Percentiles rank a stretch among this genome's conserved stretches.
These are phyloP conservation scores for Aspergillus awamori DNA, from an alignment of 2,329 filamentous ascomycete genomes.

Conservation along the genomic window DNA sequence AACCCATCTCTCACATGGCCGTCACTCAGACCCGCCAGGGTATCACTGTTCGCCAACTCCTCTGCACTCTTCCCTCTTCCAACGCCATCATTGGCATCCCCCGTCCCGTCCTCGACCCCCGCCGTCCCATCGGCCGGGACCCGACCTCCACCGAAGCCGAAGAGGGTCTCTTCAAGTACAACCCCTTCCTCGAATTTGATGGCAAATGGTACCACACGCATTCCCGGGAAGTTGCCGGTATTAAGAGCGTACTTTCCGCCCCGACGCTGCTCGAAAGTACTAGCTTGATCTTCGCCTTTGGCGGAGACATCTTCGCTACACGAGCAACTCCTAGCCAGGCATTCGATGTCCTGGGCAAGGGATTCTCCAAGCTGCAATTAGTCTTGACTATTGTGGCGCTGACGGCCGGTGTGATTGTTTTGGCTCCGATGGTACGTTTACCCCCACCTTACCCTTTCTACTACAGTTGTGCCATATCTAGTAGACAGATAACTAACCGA, in stretches of 20 bases:
- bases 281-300: constrained; percentile 83
- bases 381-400: constrained; percentile 81
- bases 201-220: constrained; percentile 80
- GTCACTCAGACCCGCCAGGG: constrained; percentile 91
- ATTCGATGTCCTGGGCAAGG: constrained; percentile 91
- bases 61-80: constrained; percentile 74
- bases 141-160: constrained; percentile 76
- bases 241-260: constrained; percentile 71
- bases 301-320: constrained; percentile 82
- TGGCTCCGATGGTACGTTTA: constrained; percentile 79
- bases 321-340: constrained; percentile 82
- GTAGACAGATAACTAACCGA: neutral
- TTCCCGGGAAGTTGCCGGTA: constrained; percentile 75
- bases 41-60: constrained; percentile 79
- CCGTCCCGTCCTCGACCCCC: constrained; percentile 76
- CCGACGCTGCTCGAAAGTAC: constrained; percentile 90
- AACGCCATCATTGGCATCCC: constrained; percentile 80
- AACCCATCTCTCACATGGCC: constrained; percentile 75
- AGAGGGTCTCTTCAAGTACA: constrained; percentile 79
- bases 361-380: constrained; percentile 88
- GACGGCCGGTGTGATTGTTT: constrained; percentile 71
- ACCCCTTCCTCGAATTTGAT: constrained; percentile 78
- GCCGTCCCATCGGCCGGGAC: constrained; percentile 82
- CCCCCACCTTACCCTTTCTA: neutral
- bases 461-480: too few relatives aligned